Evolutionary conservation across 2,329 filamentous ascomycete genomes (phyloP), one percentile per base, ranked within the genome.

Genomic region (Beauveria australis): DNA sequence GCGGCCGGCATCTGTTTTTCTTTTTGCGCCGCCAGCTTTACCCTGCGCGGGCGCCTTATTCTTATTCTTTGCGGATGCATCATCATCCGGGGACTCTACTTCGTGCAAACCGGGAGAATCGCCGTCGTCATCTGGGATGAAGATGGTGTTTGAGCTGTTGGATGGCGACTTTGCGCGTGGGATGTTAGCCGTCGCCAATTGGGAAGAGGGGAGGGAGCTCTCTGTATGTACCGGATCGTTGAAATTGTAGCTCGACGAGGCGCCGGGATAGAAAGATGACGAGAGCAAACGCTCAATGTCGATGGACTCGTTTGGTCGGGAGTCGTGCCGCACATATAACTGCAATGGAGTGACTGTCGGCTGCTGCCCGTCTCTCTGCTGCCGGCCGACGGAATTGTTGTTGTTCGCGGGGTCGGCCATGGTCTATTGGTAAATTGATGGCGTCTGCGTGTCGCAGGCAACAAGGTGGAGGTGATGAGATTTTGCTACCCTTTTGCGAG

Each of bases 231-330:
- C 57, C 26, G 48, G 37, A 30, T 30, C 48, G 19, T 24, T 41
- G 18, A 33, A 33, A 44, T 16, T 53, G 24, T 59, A 59, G n/a
- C 19, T 37, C 12, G 58, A 26, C 18, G 19, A 16, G 24, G 57
- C 43, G 43, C 58, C 58, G 8, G 58, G 58, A 26, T 60, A 60
- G n/a, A 54, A 48, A 2, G 58, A 19, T 3, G 58, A 60, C 22
- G 58, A 60, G 9, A 60, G 58, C 22, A 60, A 51, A 1, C 58
- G 22, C 30, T 60, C 58, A 30, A 60, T 60, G 30, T 60, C 58
- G 49, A 37, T 1, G 2, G 49, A 53, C 18, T 53, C 44, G 3
- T 16, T 60, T 1, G 58, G 58, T 5, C 58, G 26, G 5, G 41
- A 26, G 8, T 19, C 51, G 2, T 9, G 19, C 22, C 43, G 18